Conservation (phyloP, 768 basidiomycete genomes). For the Mycena epipterygia region DNA sequence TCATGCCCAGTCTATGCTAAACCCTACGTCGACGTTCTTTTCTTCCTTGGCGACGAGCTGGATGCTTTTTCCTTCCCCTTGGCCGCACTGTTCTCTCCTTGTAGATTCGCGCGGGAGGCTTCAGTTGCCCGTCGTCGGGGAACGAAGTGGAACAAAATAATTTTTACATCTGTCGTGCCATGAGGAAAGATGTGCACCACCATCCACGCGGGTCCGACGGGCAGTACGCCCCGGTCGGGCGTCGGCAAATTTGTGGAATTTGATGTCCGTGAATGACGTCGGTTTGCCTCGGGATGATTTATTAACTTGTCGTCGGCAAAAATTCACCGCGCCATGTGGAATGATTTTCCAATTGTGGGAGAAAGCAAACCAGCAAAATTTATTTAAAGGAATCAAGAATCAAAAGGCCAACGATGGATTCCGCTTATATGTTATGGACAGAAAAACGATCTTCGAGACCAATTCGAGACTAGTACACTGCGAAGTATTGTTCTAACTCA, state of each 20-base stretch:
- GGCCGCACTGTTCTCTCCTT: slow-evolving; percentile 2
- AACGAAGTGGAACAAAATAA: slow-evolving; percentile 9
- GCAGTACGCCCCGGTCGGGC: no score
- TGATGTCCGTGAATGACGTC: no score
- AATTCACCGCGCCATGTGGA: no score
- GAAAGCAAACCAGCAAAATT: no score
- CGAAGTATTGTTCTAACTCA: slow-evolving; percentile 29
- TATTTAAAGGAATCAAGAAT: no score
- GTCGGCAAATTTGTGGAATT: no score
- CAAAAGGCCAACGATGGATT: slow-evolving; percentile 1
- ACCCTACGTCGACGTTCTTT: slow-evolving; percentile 20
- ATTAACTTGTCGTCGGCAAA: no score
- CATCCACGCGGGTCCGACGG: no score
- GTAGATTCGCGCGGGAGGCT: neutral
- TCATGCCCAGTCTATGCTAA: slow-evolving; percentile 36
- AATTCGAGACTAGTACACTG: neutral
- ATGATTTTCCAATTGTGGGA: no score
- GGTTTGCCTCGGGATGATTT: no score
- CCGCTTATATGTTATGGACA: neutral
- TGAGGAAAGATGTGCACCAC: no score
- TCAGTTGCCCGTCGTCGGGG: neutral
- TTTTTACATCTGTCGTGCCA: no score
- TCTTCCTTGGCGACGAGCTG: slow-evolving; percentile 5
- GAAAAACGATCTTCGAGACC: neutral
- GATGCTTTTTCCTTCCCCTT: neutral